A percentile compares a stretch with the other conserved stretches of the same genome.
These are phyloP conservation scores for Cymbopogon citratus DNA, from an alignment of 176 grass and related monocot genomes.

Conservation along the genomic window DNA sequence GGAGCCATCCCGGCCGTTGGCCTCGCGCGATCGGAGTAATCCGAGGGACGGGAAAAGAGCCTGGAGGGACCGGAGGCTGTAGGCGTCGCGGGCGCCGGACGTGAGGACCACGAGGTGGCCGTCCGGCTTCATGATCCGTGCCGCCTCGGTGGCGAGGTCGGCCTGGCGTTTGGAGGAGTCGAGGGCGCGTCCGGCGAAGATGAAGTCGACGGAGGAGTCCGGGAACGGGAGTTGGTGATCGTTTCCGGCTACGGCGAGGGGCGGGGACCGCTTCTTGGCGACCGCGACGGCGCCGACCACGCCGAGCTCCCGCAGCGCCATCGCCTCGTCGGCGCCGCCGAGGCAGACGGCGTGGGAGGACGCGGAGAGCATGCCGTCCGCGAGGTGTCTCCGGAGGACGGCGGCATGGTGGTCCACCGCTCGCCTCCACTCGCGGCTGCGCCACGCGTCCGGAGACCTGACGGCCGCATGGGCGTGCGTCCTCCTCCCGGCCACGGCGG, in stretches of 20 bases:
- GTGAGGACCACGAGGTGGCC: conserved; percentile 54
- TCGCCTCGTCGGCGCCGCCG: conserved; percentile 39
- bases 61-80: conserved; percentile 51
- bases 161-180: conserved; percentile 32
- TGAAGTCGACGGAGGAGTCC: conserved; percentile 41
- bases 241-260: conserved; percentile 37
- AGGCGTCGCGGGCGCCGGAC: conserved; percentile 38
- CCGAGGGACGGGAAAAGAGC: conserved; percentile 40
- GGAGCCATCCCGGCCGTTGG: conserved; percentile 24
- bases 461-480: not conserved
- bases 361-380: conserved; percentile 45
- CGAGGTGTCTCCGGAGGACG: conserved; percentile 35
- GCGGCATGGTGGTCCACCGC: conserved; percentile 45
- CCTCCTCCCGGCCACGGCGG: not conserved
- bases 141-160: conserved; percentile 53
- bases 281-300: conserved; percentile 45
- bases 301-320: conserved; percentile 72
- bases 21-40: conserved; percentile 40
- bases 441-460: conserved; percentile 35
- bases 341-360: conserved; percentile 47
- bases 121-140: conserved; percentile 33
- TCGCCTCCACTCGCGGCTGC: conserved; percentile 51
- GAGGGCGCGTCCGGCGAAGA: conserved; percentile 43
- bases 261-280: conserved; percentile 44
- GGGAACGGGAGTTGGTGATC: conserved; percentile 41